Evolutionary conservation across 2,329 filamentous ascomycete species (phyloP).

Genomic region (Alternaria gansuensis): DNA sequence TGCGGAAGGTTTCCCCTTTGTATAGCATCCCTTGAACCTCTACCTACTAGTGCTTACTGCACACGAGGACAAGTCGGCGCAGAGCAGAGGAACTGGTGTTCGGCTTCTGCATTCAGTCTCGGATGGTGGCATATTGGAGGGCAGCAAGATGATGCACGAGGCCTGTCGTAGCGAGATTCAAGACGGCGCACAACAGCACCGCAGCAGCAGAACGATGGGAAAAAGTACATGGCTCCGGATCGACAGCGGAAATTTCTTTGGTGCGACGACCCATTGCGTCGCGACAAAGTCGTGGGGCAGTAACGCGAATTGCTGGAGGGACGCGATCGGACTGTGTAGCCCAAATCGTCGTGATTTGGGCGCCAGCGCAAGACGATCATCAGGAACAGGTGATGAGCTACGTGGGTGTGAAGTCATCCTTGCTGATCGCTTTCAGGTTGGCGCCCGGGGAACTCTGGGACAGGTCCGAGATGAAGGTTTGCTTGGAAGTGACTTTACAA

Average conservation of each 20-base stretch:
- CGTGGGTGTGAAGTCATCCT: constrained; percentile 26
- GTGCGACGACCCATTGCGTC: constrained; percentile 32
- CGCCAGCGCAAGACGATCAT: constrained; percentile 30
- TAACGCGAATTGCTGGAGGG: constrained; percentile 16
- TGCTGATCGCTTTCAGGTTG: constrained; percentile 35
- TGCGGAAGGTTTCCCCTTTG: constrained; percentile 5
- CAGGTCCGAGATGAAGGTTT: constrained; percentile 20
- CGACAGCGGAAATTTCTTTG: constrained; percentile 23
- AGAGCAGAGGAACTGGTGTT: constrained; percentile 10
- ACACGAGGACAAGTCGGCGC: constrained; percentile 2
- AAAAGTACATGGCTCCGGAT: constrained; percentile 25
- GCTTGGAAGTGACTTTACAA: constrained; percentile 25
- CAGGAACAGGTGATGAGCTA: constrained; percentile 27
- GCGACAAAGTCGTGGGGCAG: constrained; percentile 22
- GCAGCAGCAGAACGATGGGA: constrained; percentile 26
- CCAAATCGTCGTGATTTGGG: constrained; percentile 24
- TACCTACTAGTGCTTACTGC: not conserved
- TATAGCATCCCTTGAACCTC: constrained; percentile 2
- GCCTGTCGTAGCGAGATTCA: constrained; percentile 18
- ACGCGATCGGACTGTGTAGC: constrained; percentile 15
- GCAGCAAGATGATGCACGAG: constrained; percentile 13
- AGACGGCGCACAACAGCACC: constrained; percentile 28
- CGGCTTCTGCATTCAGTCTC: constrained; percentile 8
- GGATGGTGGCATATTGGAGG: constrained; percentile 18
- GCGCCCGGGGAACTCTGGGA: constrained; percentile 23